Evolutionary conservation across 1,139 yeast species (phyloP).

Genomic region (Zygosaccharomyces sapae): DNA sequence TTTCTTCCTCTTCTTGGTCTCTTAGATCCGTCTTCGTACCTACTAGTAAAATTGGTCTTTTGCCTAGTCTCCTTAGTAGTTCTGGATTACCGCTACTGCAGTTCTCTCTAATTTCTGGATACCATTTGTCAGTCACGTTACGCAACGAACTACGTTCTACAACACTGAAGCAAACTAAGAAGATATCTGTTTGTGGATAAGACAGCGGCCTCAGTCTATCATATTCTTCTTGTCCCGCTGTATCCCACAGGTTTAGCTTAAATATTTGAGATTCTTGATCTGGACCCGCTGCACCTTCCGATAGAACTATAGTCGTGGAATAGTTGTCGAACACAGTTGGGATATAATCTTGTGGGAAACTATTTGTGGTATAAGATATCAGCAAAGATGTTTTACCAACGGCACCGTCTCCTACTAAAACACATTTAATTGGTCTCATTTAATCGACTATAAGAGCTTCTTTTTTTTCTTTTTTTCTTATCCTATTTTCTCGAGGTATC

Average conservation of each 20-base stretch:
- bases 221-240: slow-evolving; percentile 96
- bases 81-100: slow-evolving; percentile 54
- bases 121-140: slow-evolving; percentile 74
- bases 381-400: slow-evolving; percentile 91
- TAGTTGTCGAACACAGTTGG: slow-evolving; percentile 93
- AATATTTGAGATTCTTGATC: slow-evolving; percentile 49
- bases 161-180: slow-evolving; percentile 80
- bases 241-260: slow-evolving; percentile 88
- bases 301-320: slow-evolving; percentile 70
- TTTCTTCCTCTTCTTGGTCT: slow-evolving; percentile 69
- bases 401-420: slow-evolving; percentile 94
- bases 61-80: slow-evolving; percentile 24
- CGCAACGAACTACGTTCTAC: slow-evolving; percentile 77
- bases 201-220: slow-evolving; percentile 87
- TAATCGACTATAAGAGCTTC: background rate
- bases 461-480: no score
- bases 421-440: slow-evolving; percentile 94
- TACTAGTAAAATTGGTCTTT: slow-evolving; percentile 65
- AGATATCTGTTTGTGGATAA: slow-evolving; percentile 89
- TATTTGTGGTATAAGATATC: slow-evolving; percentile 86
- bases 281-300: slow-evolving; percentile 56
- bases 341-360: slow-evolving; percentile 91
- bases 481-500: background rate
- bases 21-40: slow-evolving; percentile 87
- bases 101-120: slow-evolving; percentile 84